A percentile compares a stretch with the other conserved stretches of the same genome.
phyloP scores from a whole-genome alignment of 129 eudicot genomes.

The Chrysanthemum seticuspe region DNA sequence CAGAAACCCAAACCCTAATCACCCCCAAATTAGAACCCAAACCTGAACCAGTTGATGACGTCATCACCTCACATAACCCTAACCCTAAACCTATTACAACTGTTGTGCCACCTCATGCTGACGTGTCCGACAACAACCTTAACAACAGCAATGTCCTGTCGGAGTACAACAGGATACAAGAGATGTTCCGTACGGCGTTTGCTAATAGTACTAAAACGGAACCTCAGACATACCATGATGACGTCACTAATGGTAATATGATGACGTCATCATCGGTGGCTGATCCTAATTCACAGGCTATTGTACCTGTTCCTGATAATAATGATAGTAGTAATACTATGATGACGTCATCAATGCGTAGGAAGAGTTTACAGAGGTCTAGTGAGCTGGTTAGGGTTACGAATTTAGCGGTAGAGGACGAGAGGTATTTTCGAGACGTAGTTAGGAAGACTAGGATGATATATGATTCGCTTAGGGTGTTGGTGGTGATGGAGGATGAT shows the following conservation, averaged over 20 bases:
- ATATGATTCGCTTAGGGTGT: slow-evolving; percentile 53
- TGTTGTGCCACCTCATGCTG: neutral
- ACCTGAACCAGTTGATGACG: slow-evolving; percentile 39
- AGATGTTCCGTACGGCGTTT: slow-evolving; percentile 53
- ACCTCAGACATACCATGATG: too few species aligned
- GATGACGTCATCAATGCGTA: slow-evolving; percentile 20
- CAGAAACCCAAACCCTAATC: slow-evolving; percentile 10
- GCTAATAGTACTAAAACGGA: slow-evolving; percentile 14
- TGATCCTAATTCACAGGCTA: slow-evolving; percentile 44
- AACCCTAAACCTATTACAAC: slow-evolving; percentile 26
- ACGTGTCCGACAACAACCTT: neutral
- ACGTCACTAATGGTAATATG: too few species aligned
- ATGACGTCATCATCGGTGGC: too few species aligned
- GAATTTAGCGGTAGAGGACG: slow-evolving; percentile 50
- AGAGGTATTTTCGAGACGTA: slow-evolving; percentile 47
- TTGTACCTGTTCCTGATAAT: slow-evolving; percentile 31
- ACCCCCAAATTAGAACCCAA: slow-evolving; percentile 60
- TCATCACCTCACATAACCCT: neutral
- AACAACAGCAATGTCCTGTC: slow-evolving; percentile 29
- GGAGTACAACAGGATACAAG: slow-evolving; percentile 50
- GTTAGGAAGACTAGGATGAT: slow-evolving; percentile 56
- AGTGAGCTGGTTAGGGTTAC: slow-evolving; percentile 72
- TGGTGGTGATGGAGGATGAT: slow-evolving; percentile 43
- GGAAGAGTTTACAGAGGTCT: slow-evolving; percentile 43
- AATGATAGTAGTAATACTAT: too few species aligned